Evolutionary conservation across 257 asterid species (phyloP).

Genomic region (Gardenia jasminoides): DNA sequence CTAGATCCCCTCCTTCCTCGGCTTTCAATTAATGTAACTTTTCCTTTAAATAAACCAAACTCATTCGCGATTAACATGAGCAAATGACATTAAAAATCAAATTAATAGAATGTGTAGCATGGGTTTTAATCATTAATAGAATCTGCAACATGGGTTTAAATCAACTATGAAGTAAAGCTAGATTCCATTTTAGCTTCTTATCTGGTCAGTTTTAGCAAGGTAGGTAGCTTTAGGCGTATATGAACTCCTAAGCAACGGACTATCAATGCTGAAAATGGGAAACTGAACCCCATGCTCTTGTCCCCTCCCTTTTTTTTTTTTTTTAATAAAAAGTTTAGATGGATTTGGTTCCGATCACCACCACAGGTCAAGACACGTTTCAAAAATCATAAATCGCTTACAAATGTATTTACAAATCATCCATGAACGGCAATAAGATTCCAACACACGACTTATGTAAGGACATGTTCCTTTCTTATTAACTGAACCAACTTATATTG

Average conservation of each 20-base stretch:
- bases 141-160: not conserved
- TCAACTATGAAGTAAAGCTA: not conserved
- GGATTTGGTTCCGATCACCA: too few species aligned
- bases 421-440: too few species aligned
- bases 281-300: not conserved
- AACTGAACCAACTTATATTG: too few species aligned
- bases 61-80: not conserved
- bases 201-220: not conserved
- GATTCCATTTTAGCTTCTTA: not conserved
- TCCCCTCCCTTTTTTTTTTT: too few species aligned
- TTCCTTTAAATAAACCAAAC: too few species aligned
- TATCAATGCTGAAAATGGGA: not conserved
- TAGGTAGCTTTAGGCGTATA: too few species aligned
- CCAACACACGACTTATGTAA: too few species aligned
- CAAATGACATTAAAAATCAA: not conserved
- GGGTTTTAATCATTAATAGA: not conserved
- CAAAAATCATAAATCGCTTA: too few species aligned
- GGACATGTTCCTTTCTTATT: too few species aligned
- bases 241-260: not conserved
- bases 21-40: not conserved
- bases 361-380: too few species aligned
- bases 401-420: too few species aligned
- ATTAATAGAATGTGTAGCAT: not conserved
- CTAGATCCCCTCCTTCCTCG: not conserved
- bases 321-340: too few species aligned